A percentile compares a stretch with the other conserved stretches of the same genome.
Evolutionary conservation across 352 stramenopile genomes (phyloP).

Genomic region (Pythium insidiosum): DNA sequence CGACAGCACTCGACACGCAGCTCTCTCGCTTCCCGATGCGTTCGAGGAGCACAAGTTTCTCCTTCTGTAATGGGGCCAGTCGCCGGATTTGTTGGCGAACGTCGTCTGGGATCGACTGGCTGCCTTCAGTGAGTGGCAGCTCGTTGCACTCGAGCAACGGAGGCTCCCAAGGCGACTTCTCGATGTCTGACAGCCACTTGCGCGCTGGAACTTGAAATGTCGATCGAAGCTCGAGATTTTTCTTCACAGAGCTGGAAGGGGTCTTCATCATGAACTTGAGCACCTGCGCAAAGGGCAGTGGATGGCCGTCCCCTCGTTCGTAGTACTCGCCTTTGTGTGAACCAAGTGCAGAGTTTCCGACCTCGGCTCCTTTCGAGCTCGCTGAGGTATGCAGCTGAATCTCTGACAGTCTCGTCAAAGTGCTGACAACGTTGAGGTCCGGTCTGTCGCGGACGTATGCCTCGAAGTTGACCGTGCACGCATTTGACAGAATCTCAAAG

Average conservation of each 20-base stretch:
- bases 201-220: slow-evolving; percentile 48
- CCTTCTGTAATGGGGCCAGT: slow-evolving; percentile 34
- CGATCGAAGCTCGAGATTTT: slow-evolving; percentile 54
- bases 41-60: slow-evolving; percentile 42
- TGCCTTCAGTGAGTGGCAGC: slow-evolving; percentile 50
- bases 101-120: slow-evolving; percentile 29
- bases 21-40: no score
- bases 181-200: slow-evolving; percentile 46
- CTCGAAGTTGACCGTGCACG: slow-evolving; percentile 57
- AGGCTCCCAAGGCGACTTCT: slow-evolving; percentile 36
- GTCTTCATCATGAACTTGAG: slow-evolving; percentile 60
- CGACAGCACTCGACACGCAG: neutral
- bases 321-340: slow-evolving; percentile 34
- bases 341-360: no score
- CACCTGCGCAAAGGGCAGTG: slow-evolving; percentile 27
- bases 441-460: slow-evolving; percentile 21
- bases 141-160: slow-evolving; percentile 45
- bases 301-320: slow-evolving; percentile 24
- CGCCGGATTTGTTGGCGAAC: slow-evolving; percentile 41
- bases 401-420: slow-evolving; percentile 63
- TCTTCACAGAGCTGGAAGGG: slow-evolving; percentile 39
- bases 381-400: slow-evolving; percentile 15
- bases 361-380: no score
- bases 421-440: slow-evolving; percentile 67
- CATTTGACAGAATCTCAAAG: slow-evolving; percentile 70